Base-by-base conservation (phyloP, 2,329 filamentous ascomycete species). In the Pseudogymnoascus sp. region DNA sequence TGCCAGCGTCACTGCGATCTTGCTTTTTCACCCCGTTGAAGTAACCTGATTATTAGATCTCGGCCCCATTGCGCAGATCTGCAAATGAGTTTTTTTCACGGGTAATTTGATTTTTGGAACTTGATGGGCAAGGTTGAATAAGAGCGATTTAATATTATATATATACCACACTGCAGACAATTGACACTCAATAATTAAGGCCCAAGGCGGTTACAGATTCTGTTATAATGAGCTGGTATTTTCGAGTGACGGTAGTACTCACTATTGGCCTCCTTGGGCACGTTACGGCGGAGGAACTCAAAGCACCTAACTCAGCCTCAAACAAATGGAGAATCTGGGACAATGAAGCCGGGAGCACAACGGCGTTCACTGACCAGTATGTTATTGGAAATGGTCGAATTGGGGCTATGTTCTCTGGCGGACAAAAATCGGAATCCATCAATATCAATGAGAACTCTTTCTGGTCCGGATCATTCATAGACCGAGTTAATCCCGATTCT, bases 371-470 rank as follows among this genome's bases (percentile, higher is more conserved):
- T 24, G 39, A 41, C 17, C 39, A 41, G 17, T 62, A 37, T 60
- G 24, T 44, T 44, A 71, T 79, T 60, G 77, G 78, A 17, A 79
- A 79, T 64, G 77, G 78, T 33, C 73, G 77, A 50, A 62, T 70
- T 4, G 68, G 68, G 21, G 66, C 65, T 31, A 77, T 78, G 74
- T 66, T 78, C 33, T 74, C 76, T 64, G 77, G 77, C 11, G 70
- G 71, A 36, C 71, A 72, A 9, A 63, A 68, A 24, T 72, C 70
- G 2, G 78, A 80, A 63, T 66, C 73, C 17, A 68, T 79, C 15
- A 71, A 72, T 33, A 67, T 79, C n/a, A 79, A 79, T 61, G 77
- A 79, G 65, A 76, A 79, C 63, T 77, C 76, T 7, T 71, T 77
- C 15, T 78, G 75, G 75, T 76, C 73, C 63, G 76, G 76, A 60